phyloP scores from a whole-genome alignment of 192 early-diverging fungal species.

The Rhizophagus sp. region DNA sequence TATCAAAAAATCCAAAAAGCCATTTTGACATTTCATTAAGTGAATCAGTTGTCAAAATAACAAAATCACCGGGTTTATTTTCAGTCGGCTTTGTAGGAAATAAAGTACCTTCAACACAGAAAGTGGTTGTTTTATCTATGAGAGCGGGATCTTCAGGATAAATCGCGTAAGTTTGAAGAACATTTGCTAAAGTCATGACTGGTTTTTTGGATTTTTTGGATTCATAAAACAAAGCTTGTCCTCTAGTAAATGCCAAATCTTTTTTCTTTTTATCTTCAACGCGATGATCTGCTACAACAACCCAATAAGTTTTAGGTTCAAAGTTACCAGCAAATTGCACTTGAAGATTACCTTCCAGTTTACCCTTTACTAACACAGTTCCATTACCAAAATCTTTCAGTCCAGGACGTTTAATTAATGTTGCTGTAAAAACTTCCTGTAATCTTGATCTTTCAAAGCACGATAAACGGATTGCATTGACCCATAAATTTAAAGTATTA shows the following conservation, averaged over 20 bases:
- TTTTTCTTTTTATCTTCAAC: constrained; percentile 55
- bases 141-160: constrained; percentile 50
- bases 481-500: constrained; percentile 64
- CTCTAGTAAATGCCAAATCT: constrained; percentile 43
- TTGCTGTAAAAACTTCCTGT: constrained; percentile 74
- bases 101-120: constrained; percentile 47
- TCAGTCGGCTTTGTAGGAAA: constrained; percentile 21
- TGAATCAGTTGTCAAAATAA: constrained; percentile 34
- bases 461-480: constrained; percentile 68
- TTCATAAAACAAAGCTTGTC: constrained; percentile 55
- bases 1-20: constrained; percentile 43
- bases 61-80: constrained; percentile 27
- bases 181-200: constrained; percentile 50
- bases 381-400: constrained; percentile 49
- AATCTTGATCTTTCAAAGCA: constrained; percentile 75
- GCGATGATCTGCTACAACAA: constrained; percentile 53
- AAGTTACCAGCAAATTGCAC: constrained; percentile 52
- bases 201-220: constrained; percentile 52
- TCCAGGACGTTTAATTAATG: constrained; percentile 45
- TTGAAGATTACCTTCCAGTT: constrained; percentile 57
- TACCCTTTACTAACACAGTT: constrained; percentile 54
- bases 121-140: constrained; percentile 38
- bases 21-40: constrained; percentile 44
- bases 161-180: constrained; percentile 57
- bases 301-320: constrained; percentile 52